phyloP scores from a whole-genome alignment of 2,329 filamentous ascomycete species.

The Fusarium graminum region DNA sequence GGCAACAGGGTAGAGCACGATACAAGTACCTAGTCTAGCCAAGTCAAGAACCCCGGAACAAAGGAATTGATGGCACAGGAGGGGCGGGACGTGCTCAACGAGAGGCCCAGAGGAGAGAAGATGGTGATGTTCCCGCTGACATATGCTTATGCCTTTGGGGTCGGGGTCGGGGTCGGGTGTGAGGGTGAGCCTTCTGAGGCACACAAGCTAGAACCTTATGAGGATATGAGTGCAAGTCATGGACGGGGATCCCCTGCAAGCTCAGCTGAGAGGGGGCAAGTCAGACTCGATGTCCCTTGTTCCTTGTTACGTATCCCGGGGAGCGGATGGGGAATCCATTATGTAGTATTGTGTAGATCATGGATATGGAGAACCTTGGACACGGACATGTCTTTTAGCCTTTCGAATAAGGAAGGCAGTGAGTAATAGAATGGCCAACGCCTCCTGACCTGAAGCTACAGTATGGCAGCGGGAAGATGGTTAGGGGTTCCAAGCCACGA shows the following conservation, averaged over 20 bases:
- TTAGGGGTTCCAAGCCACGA: slow-evolving; percentile 24
- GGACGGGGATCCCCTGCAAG: slow-evolving; percentile 39
- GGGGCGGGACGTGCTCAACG: neutral
- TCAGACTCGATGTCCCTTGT: slow-evolving; percentile 6
- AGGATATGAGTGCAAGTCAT: slow-evolving; percentile 27
- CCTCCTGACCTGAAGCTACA: slow-evolving; percentile 22
- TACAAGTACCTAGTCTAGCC: slow-evolving; percentile 39
- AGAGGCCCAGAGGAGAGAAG: slow-evolving; percentile 5
- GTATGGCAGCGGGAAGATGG: slow-evolving; percentile 27
- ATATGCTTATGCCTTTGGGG: slow-evolving; percentile 24
- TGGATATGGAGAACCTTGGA: slow-evolving; percentile 1
- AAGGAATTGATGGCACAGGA: slow-evolving; percentile 19
- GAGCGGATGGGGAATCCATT: slow-evolving; percentile 14
- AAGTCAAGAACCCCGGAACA: slow-evolving; percentile 32
- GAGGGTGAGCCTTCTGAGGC: neutral
- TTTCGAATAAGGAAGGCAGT: neutral
- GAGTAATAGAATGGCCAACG: slow-evolving; percentile 2
- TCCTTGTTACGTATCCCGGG: slow-evolving; percentile 12
- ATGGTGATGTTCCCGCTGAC: slow-evolving; percentile 28
- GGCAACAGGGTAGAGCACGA: slow-evolving; percentile 26
- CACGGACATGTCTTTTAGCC: slow-evolving; percentile 1
- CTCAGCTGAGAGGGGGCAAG: slow-evolving; percentile 8
- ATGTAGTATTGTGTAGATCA: slow-evolving; percentile 8
- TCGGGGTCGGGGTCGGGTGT: slow-evolving; percentile 3
- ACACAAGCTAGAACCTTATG: slow-evolving; percentile 24